Percentiles rank a stretch among this genome's conserved stretches.
These are phyloP conservation scores for Chlorella sp. DNA, from an alignment of 139 green algal species.

Conservation along the genomic window DNA sequence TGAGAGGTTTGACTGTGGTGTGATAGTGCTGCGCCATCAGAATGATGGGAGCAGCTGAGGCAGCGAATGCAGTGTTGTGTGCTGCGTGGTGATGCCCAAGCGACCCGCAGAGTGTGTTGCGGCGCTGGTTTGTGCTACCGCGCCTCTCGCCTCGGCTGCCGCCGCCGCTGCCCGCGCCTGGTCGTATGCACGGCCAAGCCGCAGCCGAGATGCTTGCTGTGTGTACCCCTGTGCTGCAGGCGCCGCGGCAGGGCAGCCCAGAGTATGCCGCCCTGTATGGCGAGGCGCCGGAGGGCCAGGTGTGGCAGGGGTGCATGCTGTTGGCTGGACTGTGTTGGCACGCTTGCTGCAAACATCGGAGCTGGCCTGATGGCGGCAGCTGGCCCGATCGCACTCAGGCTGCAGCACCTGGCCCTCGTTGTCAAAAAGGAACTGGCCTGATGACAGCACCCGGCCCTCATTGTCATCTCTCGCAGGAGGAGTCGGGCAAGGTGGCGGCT, in stretches of 20 bases:
- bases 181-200: too few relatives aligned
- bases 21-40: not conserved
- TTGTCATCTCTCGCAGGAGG: constrained; percentile 36
- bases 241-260: constrained; percentile 60
- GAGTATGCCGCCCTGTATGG: constrained; percentile 73
- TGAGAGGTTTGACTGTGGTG: not conserved
- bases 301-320: not conserved
- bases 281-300: constrained; percentile 50
- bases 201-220: not conserved
- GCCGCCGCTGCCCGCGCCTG: too few relatives aligned
- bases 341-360: too few relatives aligned
- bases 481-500: constrained; percentile 60
- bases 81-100: too few relatives aligned
- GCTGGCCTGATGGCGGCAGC: not conserved
- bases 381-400: not conserved
- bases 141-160: too few relatives aligned
- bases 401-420: not conserved
- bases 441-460: not conserved
- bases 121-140: too few relatives aligned
- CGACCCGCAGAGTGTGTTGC: too few relatives aligned
- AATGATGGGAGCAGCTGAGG: too few relatives aligned
- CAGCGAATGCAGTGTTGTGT: too few relatives aligned
- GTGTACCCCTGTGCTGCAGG: not conserved
- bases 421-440: too few relatives aligned
- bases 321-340: too few relatives aligned